Percentiles rank a stretch among this genome's conserved stretches.
Evolutionary conservation across 2,329 filamentous ascomycete genomes (phyloP).

Genomic region (Hymenoscyphus repandus): DNA sequence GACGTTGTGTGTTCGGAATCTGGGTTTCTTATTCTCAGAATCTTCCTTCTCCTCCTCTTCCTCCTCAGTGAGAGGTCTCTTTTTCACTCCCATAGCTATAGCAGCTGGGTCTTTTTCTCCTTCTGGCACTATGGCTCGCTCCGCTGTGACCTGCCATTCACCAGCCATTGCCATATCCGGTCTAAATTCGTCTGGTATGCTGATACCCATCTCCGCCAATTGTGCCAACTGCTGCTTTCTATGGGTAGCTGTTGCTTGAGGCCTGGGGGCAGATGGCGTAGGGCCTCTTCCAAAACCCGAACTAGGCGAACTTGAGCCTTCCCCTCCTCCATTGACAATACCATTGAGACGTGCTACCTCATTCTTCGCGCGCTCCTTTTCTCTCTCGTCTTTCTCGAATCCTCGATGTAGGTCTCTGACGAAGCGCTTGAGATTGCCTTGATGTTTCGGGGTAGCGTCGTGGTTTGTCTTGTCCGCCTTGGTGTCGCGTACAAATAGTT

Average conservation of each 20-base stretch:
- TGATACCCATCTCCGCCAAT: slow-evolving; percentile 79
- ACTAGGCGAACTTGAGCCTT: slow-evolving; percentile 20
- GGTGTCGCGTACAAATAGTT: slow-evolving; percentile 84
- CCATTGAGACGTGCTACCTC: slow-evolving; percentile 85
- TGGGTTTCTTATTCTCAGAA: slow-evolving; percentile 48
- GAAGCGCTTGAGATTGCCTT: slow-evolving; percentile 81
- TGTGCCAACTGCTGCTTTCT: slow-evolving; percentile 82
- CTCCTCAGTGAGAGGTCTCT: slow-evolving; percentile 56
- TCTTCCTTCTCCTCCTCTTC: slow-evolving; percentile 56
- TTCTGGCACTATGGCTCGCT: slow-evolving; percentile 33
- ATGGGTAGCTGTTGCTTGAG: slow-evolving; percentile 50
- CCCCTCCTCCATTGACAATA: slow-evolving; percentile 49
- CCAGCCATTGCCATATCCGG: slow-evolving; percentile 81
- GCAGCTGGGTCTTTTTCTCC: slow-evolving; percentile 39
- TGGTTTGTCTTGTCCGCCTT: slow-evolving; percentile 85
- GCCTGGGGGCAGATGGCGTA: slow-evolving; percentile 23
- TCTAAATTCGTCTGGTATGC: slow-evolving; percentile 72
- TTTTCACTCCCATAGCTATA: slow-evolving; percentile 52
- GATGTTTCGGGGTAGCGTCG: slow-evolving; percentile 80
- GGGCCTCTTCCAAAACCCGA: slow-evolving; percentile 21
- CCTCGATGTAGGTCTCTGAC: slow-evolving; percentile 81
- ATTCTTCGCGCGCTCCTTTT: slow-evolving; percentile 74
- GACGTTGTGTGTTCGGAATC: slow-evolving; percentile 31
- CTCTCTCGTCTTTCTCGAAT: slow-evolving; percentile 74
- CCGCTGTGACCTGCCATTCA: slow-evolving; percentile 69